Evolutionary conservation across 1,139 yeast genomes (phyloP).

Genomic region (Debaryomyces psychrophilus): DNA sequence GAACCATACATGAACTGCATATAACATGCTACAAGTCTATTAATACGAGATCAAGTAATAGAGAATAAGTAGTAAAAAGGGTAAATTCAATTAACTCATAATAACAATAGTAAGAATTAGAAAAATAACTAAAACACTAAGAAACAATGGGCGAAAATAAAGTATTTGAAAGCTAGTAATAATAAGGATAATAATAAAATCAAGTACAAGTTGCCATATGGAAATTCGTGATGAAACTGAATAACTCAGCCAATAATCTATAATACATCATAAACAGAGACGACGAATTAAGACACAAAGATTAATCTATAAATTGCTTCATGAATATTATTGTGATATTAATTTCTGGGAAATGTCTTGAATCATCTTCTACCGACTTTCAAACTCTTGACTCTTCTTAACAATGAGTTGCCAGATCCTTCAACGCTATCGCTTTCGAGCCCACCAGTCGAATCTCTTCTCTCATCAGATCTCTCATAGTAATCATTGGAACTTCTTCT

Average conservation of each 20-base stretch:
- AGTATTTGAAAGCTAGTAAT: not conserved
- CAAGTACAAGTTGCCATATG: constrained; percentile 6
- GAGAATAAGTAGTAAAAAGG: not conserved
- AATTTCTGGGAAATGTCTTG: not conserved
- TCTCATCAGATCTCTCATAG: constrained; percentile 18
- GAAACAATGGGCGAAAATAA: not conserved
- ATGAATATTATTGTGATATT: constrained; percentile 1
- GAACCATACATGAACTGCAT: not conserved
- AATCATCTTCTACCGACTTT: constrained; percentile 57
- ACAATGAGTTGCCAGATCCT: constrained; percentile 50
- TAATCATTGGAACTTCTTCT: constrained; percentile 42
- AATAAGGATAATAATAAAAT: constrained; percentile 4
- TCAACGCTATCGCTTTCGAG: constrained; percentile 35
- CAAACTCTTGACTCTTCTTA: constrained; percentile 86
- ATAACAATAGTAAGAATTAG: not conserved
- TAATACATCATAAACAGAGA: constrained; percentile 6
- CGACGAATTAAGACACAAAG: not conserved
- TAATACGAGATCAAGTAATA: not conserved
- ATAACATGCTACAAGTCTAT: not conserved
- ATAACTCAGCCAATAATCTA: constrained; percentile 4
- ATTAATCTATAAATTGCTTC: constrained; percentile 6
- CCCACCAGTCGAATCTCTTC: constrained; percentile 26
- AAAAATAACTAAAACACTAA: not conserved
- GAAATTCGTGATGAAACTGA: constrained; percentile 6
- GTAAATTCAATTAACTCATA: constrained; percentile 1